Evolutionary conservation across 2,329 filamentous ascomycete species (phyloP), one percentile per base, ranked within the genome.

Genomic region (Colletotrichum simmondsii): DNA sequence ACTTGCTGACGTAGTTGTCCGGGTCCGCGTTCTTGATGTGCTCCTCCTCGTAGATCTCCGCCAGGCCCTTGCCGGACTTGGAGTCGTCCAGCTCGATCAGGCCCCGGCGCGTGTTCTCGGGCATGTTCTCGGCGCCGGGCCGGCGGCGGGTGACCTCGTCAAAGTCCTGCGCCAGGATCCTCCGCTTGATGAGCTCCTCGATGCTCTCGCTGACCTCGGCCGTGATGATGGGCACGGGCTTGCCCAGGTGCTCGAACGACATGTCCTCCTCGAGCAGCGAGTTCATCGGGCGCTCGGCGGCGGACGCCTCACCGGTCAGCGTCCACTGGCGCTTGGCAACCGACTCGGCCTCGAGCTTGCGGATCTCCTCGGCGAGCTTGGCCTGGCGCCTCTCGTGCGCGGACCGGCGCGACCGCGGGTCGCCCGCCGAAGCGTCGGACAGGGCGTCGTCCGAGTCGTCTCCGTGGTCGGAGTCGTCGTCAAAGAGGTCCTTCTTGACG

Each of bases 171-270:
- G 94, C 92, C 16, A 98, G 85, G 77, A 99, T 98, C 62, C 97
- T 93, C 52, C 95, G 91, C 84, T 98, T 98, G 85, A 99, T 95
- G 72, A 99, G 89, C 42, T 94, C 93, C 83, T 99, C 97, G 70
- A 99, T 97, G 77, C 92, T 92, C 81, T 98, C 95, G 66, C 92
- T 97, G 53, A 97, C 88, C 81, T 98, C 95, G 54, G 94, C 92
- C 0, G 97, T 98, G 80, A 98, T 95, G 73, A 98, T 94, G 1
- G 96, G 95, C 0, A 98, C 93, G 0, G 97, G 96, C 82, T 98
- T 99, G 79, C 97, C 97, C 26, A 94, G 91, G 78, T 97, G 92
- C 84, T 99, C 97, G 80, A 98, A 99, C 76, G 98, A 96, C 30
- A 99, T 89, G 78, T 98, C 95, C 84, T 98, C 92, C 80, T 98